Base-by-base conservation (phyloP, 495 filamentous ascomycete species). In the Rusavskia elegans region DNA sequence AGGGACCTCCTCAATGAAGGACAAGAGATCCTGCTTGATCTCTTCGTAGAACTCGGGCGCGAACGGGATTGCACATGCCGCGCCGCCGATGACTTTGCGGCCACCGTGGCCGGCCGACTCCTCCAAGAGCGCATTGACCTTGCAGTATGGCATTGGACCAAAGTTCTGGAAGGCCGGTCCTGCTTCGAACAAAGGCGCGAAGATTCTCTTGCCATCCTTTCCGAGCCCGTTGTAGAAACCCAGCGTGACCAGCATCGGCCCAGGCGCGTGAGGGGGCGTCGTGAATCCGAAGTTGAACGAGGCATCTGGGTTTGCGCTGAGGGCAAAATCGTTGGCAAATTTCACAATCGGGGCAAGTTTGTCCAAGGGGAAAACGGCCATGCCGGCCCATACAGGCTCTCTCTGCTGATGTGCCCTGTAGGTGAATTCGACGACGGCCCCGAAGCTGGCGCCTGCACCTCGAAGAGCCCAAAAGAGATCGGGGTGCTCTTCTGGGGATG, bases 171-270 rank as follows among this genome's bases (percentile, higher is more conserved):
- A 50, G 7, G 70, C 51, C 9, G 72, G 69, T 0, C 54, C 27
- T 2, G 75, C 52, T 0, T 57, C 61, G 5, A 73, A 57, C 0
- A 78, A 54, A 0, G 58, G 60, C 0, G 57, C 51, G 58, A 72
- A 77, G 17, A 68, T 64, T 16, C 50, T 46, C 29, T 66, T 49
- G 0, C 63, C 75, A 42, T 71, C 67, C 5, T 63, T 66, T 17
- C 64, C 61, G 7, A 66, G 55, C 7, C 77, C 77, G 56, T 80
- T 76, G 61, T 72, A 74, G 62, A 74, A 77, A 23, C 71, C 60
- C 1, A 66, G 57, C 14, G 73, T 58, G 9, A 76, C 59, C 48
- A 72, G 61, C 8, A 69, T 63, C 0, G 58, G 61, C 8, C 57
- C 60, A 37, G 67, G 65, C 0, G 64, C 60, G 1, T 65, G 65